Conservation (phyloP, 108 stramenopile species). For the Asterionellopsis glacialis region DNA sequence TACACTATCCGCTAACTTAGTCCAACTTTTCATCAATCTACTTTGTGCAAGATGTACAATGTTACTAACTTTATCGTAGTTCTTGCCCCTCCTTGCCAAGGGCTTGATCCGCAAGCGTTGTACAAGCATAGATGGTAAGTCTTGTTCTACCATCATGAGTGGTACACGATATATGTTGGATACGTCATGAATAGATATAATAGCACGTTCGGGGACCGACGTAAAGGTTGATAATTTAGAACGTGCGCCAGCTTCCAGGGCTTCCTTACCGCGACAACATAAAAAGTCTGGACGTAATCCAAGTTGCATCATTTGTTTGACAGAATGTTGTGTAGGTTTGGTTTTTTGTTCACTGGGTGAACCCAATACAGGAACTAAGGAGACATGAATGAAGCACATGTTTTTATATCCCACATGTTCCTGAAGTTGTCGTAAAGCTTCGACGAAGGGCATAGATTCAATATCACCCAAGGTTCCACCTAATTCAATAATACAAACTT, state of each 20-base stretch:
- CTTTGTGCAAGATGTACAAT: constrained; percentile 38
- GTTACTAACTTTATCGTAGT: constrained; percentile 14
- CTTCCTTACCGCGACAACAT: constrained; percentile 89
- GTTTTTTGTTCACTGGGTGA: constrained; percentile 98
- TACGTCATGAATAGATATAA: constrained; percentile 97
- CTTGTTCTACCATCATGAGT: constrained; percentile 88
- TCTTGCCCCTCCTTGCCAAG: neutral
- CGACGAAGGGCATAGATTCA: constrained; percentile 90
- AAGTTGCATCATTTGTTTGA: constrained; percentile 90
- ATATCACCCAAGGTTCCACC: constrained; percentile 99
- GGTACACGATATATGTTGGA: constrained; percentile 99
- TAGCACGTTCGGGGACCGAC: constrained; percentile 84
- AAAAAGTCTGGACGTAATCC: constrained; percentile 94
- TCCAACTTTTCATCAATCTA: constrained; percentile 45
- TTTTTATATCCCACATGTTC: constrained; percentile 94
- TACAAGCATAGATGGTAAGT: constrained; percentile 68
- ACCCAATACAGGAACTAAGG: constrained; percentile 93
- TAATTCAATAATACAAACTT: constrained; percentile 98
- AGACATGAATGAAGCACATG: constrained; percentile 85
- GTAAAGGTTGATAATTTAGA: constrained; percentile 95
- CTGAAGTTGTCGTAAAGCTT: constrained; percentile 97
- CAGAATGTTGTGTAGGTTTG: constrained; percentile 99
- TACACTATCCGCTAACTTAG: constrained; percentile 78
- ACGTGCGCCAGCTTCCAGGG: constrained; percentile 76
- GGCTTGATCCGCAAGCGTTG: constrained; percentile 25